Evolutionary conservation across 164 flowering plant genomes (phyloP), one percentile per base, ranked within the genome.

Genomic region (Litsea cubeba): DNA sequence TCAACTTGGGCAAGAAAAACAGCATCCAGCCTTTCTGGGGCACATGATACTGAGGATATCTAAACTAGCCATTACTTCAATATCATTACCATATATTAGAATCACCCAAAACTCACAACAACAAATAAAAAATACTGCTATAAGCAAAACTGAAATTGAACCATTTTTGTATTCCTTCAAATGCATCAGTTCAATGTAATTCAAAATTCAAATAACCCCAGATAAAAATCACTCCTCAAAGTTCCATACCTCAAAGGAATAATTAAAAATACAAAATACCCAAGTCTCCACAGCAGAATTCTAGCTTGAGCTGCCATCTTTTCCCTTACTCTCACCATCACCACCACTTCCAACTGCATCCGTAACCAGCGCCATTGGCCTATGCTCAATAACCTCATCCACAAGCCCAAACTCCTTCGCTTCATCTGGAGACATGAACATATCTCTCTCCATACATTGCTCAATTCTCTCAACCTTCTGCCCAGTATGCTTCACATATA

Each of bases 371-470:
- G 86, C 73, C 73, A 87, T 79, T 3, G 99, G 99, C 62, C 99
- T 86, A 63, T 87, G 82, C 80, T 88, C 90, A 46, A 95, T 91
- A 15, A 95, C 95, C 82, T 95, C 97, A 73, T 95, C 99, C 71
- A 95, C 88, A 15, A 95, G 80, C 35, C 99, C 99, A 82, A 93
- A 95, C 72, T 91, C 98, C 83, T 90, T 90, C 0, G 99, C 96
- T 80, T 95, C 99, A 28, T 88, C 84, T 1, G 99, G 85, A 8
- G 98, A 87, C 99, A 95, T 95, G 73, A 93, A 95, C 81, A 85
- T 86, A 77, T 95, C 99, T 72, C 98, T 86, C 74, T 93, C 97
- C 99, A 95, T 93, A 62, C 86, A 82, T 82, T 86, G 85, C 84
- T 89, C 88, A 69, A 95, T 86, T 22, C 75, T 65, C 12, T 93